These are phyloP conservation scores for Piper betle DNA, from an alignment of 164 flowering plant species.

Conservation along the genomic window DNA sequence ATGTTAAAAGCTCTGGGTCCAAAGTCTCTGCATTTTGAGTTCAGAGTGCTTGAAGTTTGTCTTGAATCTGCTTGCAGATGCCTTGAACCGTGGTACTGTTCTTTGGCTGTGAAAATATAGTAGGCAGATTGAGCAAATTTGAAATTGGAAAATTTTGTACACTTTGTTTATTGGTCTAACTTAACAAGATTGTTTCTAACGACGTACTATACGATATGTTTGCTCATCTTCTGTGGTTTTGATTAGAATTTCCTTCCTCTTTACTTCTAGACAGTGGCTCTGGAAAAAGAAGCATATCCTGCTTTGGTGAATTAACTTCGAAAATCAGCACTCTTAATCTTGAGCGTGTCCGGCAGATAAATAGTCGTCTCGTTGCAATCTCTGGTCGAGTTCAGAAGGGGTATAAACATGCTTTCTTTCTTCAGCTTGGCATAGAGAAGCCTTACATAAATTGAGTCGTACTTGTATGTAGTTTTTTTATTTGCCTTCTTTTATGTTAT, in stretches of 20 bases:
- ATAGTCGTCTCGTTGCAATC: conserved; percentile 42
- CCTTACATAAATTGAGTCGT: neutral
- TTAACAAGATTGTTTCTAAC: neutral
- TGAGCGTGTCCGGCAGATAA: conserved; percentile 44
- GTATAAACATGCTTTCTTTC: conserved; percentile 14
- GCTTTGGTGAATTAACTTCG: conserved; percentile 44
- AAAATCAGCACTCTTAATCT: conserved; percentile 50
- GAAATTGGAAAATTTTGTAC: too few species aligned
- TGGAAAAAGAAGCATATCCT: conserved; percentile 54
- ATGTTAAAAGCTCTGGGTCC: conserved; percentile 9
- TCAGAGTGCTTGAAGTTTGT: conserved; percentile 36
- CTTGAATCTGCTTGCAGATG: conserved; percentile 37
- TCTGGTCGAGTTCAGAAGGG: conserved; percentile 55
- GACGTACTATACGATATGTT: neutral
- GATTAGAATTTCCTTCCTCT: neutral
- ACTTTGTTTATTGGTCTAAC: too few species aligned
- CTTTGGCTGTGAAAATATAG: neutral
- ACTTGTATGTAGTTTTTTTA: neutral
- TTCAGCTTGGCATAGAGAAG: too few species aligned
- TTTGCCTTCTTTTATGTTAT: neutral
- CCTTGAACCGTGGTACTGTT: conserved; percentile 28
- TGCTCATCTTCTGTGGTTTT: neutral
- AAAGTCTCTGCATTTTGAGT: conserved; percentile 31
- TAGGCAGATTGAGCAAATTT: neutral
- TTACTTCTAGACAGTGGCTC: conserved; percentile 22